Conservation (phyloP, 164 flowering plant species). For the Vitis labrusca region DNA sequence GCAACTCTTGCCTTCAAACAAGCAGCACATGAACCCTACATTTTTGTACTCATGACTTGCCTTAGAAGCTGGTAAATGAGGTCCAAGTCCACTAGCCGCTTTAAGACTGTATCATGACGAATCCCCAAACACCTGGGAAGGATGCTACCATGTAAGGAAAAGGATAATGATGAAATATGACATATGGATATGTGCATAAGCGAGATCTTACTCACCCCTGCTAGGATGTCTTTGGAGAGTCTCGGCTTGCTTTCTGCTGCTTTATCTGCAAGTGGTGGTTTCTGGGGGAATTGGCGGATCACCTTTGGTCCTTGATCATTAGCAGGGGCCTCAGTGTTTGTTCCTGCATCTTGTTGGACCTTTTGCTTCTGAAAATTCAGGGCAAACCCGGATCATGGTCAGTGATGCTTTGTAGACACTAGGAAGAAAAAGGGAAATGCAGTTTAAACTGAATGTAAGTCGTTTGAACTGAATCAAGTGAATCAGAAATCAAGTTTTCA, state of each 20-base stretch:
- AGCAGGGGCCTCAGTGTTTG: constrained; percentile 21
- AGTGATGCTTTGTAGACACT: neutral
- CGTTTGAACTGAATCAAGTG: no score
- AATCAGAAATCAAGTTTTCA: no score
- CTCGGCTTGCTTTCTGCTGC: constrained; percentile 31
- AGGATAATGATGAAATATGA: neutral
- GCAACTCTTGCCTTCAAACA: no score
- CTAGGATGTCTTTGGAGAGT: constrained; percentile 62
- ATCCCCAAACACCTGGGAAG: constrained; percentile 48
- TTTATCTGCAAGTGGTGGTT: constrained; percentile 43
- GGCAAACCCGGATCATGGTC: neutral
- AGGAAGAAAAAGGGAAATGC: neutral
- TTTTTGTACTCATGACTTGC: no score
- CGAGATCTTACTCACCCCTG: constrained; percentile 47
- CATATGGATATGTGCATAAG: neutral
- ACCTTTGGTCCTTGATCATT: constrained; percentile 32
- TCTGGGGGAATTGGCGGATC: constrained; percentile 65
- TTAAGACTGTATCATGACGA: constrained; percentile 11
- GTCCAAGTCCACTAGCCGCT: no score
- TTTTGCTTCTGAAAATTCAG: constrained; percentile 59
- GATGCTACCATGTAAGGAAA: neutral
- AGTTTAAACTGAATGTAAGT: neutral
- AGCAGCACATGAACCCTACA: no score
- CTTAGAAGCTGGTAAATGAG: no score
- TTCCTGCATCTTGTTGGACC: constrained; percentile 38